phyloP scores from a whole-genome alignment of 2,329 filamentous ascomycete species.

The Penicillium occitanis region DNA sequence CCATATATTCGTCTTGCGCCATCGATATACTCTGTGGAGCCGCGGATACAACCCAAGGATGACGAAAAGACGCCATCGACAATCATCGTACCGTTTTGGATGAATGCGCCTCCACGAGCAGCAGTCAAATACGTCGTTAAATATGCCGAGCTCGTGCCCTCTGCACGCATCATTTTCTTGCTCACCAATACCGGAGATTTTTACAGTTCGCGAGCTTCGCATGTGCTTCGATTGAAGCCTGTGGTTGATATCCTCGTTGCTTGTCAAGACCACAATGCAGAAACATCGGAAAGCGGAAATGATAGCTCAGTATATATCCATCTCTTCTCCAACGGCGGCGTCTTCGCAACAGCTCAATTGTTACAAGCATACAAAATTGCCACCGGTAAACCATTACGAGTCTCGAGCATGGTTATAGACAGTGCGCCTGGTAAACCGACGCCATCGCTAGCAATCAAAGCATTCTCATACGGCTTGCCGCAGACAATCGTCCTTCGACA shows the following conservation, averaged over 20 bases:
- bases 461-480: slow-evolving; percentile 40
- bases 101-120: slow-evolving; percentile 46
- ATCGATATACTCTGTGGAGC: slow-evolving; percentile 42
- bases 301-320: slow-evolving; percentile 41
- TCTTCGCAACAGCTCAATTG: slow-evolving; percentile 40
- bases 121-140: slow-evolving; percentile 50
- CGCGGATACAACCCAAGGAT: slow-evolving; percentile 20
- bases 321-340: slow-evolving; percentile 54
- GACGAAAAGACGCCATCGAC: slow-evolving; percentile 28
- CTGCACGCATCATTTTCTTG: slow-evolving; percentile 46
- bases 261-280: slow-evolving; percentile 23
- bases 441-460: slow-evolving; percentile 29
- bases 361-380: slow-evolving; percentile 39
- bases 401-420: slow-evolving; percentile 48
- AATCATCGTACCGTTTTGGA: slow-evolving; percentile 52
- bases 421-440: slow-evolving; percentile 45
- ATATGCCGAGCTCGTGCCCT: slow-evolving; percentile 47
- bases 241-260: slow-evolving; percentile 37
- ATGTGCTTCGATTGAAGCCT: slow-evolving; percentile 34
- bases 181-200: slow-evolving; percentile 38
- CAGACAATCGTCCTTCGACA: slow-evolving; percentile 32
- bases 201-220: slow-evolving; percentile 30
- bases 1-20: slow-evolving; percentile 33
- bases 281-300: background rate
- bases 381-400: slow-evolving; percentile 37